Base-by-base conservation (phyloP, 176 grass and related monocot species). In the Typha latifolia region DNA sequence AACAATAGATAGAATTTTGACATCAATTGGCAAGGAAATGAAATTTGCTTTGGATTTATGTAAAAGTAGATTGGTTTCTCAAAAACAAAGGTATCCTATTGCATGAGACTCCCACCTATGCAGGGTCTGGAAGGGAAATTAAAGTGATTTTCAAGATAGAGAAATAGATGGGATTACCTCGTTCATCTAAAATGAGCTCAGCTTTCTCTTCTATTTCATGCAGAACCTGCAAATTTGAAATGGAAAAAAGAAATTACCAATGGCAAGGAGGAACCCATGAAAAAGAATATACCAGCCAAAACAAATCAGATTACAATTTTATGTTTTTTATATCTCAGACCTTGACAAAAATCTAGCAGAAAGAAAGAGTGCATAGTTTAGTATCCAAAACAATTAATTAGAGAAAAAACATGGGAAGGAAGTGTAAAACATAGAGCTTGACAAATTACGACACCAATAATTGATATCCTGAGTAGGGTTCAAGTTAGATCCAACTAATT, bases 171-270 rank as follows among this genome's bases (percentile, higher is more conserved):
- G 9, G 59, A 18, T 49, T 51, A 99, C 94, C 86, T 82, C 94
- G 83, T 79, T 99, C 94, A 77, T 89, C 94, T 72, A 99, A 84
- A 32, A 99, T 99, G 61, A 99, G 81, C 63, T 90, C 89, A 49
- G 94, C 94, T 69, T 99, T 99, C 67, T 78, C 89, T 82, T 99
- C 94, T 51, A 99, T 99, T 80, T 99, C 94, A 69, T 86, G 89
- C 73, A 99, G 78, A 48, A 99, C 83, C 94, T 99, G 74, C 61
- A 80, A 23, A 27, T 23, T 64, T 78, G 49, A 65, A 62, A 26
- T 51, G 18, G 70, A 9, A 69, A 34, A 73, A 72, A 18, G 85
- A 64, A 72, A 76, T 16, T 62, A 82, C 27, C 23, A 52, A 29
- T 6, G 23, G 48, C 51, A 61, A 73, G 29, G 20, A 43, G 9